A percentile compares a stretch with the other conserved stretches of the same genome.
These are phyloP conservation scores for Fennellomyces sp. DNA, from an alignment of 371 early-diverging fungal genomes.

Conservation along the genomic window DNA sequence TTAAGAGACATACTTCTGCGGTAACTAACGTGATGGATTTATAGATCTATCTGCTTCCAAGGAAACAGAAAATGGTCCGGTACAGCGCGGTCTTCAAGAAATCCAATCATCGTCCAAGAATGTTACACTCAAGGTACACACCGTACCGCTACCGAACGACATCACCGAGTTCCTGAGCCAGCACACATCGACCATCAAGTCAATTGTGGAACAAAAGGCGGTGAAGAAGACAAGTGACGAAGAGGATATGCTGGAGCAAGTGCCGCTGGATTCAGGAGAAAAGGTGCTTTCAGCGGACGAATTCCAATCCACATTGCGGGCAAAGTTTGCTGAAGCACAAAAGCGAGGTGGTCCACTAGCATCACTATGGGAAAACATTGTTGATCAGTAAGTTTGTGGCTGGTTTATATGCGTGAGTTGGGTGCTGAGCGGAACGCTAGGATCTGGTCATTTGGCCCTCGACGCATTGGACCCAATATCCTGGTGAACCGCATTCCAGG, in stretches of 20 bases:
- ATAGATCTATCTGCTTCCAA: conserved; percentile 41
- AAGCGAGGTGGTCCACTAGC: conserved; percentile 49
- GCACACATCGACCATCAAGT: conserved; percentile 64
- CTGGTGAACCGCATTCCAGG: conserved; percentile 74
- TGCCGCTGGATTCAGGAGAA: conserved; percentile 10
- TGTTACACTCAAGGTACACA: conserved; percentile 72
- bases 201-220: conserved; percentile 57
- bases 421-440: conserved; percentile 14
- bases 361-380: conserved; percentile 47
- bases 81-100: conserved; percentile 66
- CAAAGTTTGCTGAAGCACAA: conserved; percentile 51
- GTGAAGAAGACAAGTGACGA: conserved; percentile 24
- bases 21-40: too few species aligned
- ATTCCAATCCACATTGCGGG: conserved; percentile 35
- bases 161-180: conserved; percentile 67
- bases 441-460: conserved; percentile 82
- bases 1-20: background rate
- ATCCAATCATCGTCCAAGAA: conserved; percentile 54
- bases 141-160: conserved; percentile 80
- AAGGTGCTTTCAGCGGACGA: conserved; percentile 30
- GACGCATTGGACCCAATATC: conserved; percentile 88
- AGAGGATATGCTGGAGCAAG: conserved; percentile 17
- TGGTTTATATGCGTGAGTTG: background rate
- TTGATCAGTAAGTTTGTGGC: conserved; percentile 38
- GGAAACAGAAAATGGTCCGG: conserved; percentile 43